Evolutionary conservation across 2,329 filamentous ascomycete species (phyloP), one percentile per base, ranked within the genome.

Genomic region (Phoma sp.): DNA sequence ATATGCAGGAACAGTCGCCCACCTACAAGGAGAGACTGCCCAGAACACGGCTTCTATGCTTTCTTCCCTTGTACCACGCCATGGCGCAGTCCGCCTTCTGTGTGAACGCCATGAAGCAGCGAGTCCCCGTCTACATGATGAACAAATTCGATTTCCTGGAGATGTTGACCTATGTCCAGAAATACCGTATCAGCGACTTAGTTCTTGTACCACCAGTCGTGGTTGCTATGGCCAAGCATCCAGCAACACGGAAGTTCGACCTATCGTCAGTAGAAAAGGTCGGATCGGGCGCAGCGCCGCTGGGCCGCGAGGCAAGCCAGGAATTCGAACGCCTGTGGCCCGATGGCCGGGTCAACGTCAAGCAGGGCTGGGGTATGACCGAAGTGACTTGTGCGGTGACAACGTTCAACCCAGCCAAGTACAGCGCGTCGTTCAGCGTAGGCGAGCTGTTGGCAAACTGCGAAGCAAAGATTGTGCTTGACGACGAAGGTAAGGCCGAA

Each of bases 301-400:
- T 80, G 11, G 76, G 77, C 6, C 59, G 69, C 25, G 78, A 80
- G 55, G 68, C 75, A 0, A 71, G 68, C 33, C 64, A 58, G 7
- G 85, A 88, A 60, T 82, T 86, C 8, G 81, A 88, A 68, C 80
- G 77, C 53, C 67, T 86, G 52, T 86, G 86, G 79, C 73, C 77
- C 1, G 67, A 60, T 1, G 76, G 79, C 11, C 67, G 73, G 22
- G 73, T 85, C 23, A 82, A 82, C 61, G 68, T 87, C 25, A 83
- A 81, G 68, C 90, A 93, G 73, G 91, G 90, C 4, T 96, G 90
- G 89, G 91, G 91, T 4, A 93, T 96, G 91, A 95, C 91, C 1
- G 91, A 95, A 68, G 75, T 79, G 2, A 95, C 90, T 0, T 93
- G 90, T 71, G 86, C 88, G 0, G 79, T 83, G 14, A 80, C 89